Evolutionary conservation across 192 early-diverging fungal genomes (phyloP), one percentile per base, ranked within the genome.

Genomic region (Phycomyces nitens): DNA sequence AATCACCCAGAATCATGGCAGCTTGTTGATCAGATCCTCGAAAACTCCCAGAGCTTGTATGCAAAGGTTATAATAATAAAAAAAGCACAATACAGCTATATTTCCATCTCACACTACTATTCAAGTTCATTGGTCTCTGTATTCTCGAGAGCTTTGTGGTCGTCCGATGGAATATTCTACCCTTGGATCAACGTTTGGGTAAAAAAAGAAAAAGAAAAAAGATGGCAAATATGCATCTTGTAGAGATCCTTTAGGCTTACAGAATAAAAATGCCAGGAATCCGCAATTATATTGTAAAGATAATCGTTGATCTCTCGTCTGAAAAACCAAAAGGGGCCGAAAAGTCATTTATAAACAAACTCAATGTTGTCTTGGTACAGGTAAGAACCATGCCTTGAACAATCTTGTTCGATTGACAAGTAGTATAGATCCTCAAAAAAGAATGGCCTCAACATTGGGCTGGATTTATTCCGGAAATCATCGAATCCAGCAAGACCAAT

Each of bases 361-460:
- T 69, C 5, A 53, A 69, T 23, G 16, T 63, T 29, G 54, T 69
- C 2, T 41, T 69, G 6, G 68, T 69, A 1, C 68, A 65, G 53
- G 53, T 54, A 47, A 7, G 12, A 3, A 14, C 12, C 44, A 47
- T 47, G 12, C 11, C 12, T 7, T 18, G 14, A 14, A 47, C 44
- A 47, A n/a, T 47, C 18, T 18, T n/a, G 5, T 47, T 14, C 41
- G 14, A 42, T 18, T 47, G 12, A 47, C 44, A 7, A 20, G 3
- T 22, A 22, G 1, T 54, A 4, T 29, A 62, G 21, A 69, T 69
- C 8, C 23, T 69, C 6, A 69, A 69, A 24, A 69, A 69, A 26
- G 68, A 69, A 23, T 69, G 68, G 68, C 68, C 60, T 10, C 50
- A 69, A 15, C 44, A 69, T 22, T 69, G 68, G 68, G 60, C 68